Evolutionary conservation across 371 early-diverging fungal species (phyloP).

Genomic region (Mucor irregularis): DNA sequence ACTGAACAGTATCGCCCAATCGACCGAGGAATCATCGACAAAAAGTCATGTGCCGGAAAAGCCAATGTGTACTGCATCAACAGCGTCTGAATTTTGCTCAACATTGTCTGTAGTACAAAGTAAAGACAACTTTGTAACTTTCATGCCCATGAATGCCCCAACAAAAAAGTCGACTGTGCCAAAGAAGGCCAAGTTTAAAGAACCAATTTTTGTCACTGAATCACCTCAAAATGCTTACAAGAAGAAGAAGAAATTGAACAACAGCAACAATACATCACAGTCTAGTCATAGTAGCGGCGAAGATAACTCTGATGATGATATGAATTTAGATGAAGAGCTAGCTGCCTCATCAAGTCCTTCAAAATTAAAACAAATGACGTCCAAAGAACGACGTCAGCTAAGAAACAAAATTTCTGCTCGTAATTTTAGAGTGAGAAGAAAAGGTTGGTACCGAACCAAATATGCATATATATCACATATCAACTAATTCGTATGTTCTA

Average conservation of each 20-base stretch:
- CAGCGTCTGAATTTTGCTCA: not conserved
- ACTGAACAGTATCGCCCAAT: not conserved
- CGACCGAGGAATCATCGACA: not conserved
- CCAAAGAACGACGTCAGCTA: slow-evolving; percentile 81
- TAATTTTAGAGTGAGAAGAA: slow-evolving; percentile 84
- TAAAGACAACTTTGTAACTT: slow-evolving; percentile 17
- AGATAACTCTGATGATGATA: slow-evolving; percentile 23
- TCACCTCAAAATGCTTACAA: slow-evolving; percentile 20
- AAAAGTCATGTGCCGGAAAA: not conserved
- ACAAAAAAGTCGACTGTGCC: not conserved
- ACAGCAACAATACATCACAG: not conserved
- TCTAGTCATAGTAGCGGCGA: slow-evolving; percentile 14
- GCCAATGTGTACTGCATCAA: not conserved
- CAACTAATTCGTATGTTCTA: slow-evolving; percentile 14
- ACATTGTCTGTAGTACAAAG: slow-evolving; percentile 2
- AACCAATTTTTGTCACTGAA: slow-evolving; percentile 25
- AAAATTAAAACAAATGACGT: slow-evolving; percentile 54
- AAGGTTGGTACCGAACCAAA: slow-evolving; percentile 75
- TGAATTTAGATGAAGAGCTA: slow-evolving; percentile 12
- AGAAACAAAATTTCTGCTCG: slow-evolving; percentile 90
- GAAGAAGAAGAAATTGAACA: slow-evolving; percentile 9
- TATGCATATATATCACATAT: no score
- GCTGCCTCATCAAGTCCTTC: not conserved
- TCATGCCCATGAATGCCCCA: not conserved
- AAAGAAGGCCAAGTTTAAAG: slow-evolving; percentile 17